These are phyloP conservation scores for Pleurotus djamor DNA, from an alignment of 768 basidiomycete species.

Conservation along the genomic window DNA sequence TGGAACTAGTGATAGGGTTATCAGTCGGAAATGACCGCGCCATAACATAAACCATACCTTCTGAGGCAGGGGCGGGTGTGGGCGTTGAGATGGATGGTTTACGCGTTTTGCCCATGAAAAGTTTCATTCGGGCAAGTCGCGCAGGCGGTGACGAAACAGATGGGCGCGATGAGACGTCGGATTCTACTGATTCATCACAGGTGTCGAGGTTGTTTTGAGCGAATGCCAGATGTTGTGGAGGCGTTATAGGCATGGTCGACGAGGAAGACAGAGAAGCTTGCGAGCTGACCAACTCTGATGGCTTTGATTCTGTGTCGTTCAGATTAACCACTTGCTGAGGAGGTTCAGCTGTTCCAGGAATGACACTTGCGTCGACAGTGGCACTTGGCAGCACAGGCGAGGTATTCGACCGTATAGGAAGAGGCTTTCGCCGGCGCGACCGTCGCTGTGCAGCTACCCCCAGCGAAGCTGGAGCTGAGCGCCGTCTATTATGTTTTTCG, in stretches of 20 bases:
- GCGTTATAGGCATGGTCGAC: background rate
- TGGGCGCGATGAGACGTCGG: background rate
- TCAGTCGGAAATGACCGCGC: background rate
- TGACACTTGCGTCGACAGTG: background rate
- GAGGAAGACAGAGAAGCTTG: background rate
- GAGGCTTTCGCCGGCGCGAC: background rate
- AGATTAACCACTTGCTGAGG: background rate
- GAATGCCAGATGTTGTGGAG: slow-evolving; percentile 1
- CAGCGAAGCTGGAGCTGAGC: slow-evolving; percentile 1
- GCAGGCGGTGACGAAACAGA: background rate
- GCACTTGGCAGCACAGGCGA: background rate
- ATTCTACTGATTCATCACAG: slow-evolving; percentile 6
- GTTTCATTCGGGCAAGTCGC: slow-evolving; percentile 6
- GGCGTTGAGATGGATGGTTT: background rate
- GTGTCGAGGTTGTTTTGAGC: background rate
- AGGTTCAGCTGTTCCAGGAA: background rate
- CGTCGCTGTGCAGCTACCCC: background rate
- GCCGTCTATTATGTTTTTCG: background rate
- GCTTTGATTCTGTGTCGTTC: background rate
- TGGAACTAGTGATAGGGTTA: background rate
- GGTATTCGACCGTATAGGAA: background rate
- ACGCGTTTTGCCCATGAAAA: slow-evolving; percentile 6
- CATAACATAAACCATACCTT: background rate
- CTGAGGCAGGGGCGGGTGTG: background rate
- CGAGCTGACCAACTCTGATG: background rate